These are phyloP conservation scores for Fusarium sp. DNA, from an alignment of 2,329 filamentous ascomycete species.

Conservation along the genomic window DNA sequence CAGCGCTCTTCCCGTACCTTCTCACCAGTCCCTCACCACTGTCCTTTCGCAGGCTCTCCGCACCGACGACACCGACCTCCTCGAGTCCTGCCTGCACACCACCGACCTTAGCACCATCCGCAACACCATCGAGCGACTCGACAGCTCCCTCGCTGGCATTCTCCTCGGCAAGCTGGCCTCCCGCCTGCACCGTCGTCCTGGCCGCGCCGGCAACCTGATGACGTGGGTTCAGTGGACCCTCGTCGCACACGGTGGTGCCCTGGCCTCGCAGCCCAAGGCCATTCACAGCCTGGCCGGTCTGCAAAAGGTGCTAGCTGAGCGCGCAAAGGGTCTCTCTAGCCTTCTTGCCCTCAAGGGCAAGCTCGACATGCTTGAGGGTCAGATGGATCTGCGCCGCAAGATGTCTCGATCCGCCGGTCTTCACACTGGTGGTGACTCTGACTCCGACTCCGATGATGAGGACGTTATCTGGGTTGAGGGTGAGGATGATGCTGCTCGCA, in stretches of 20 bases:
- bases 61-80: conserved; percentile 88
- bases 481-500: conserved; percentile 76
- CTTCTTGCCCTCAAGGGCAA: conserved; percentile 93
- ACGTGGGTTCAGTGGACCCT: conserved; percentile 97
- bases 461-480: conserved; percentile 92
- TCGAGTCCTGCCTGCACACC: conserved; percentile 91
- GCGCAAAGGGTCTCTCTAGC: conserved; percentile 83
- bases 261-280: conserved; percentile 87
- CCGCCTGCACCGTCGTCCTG: conserved; percentile 86
- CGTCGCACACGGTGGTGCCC: conserved; percentile 89
- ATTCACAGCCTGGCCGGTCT: conserved; percentile 82
- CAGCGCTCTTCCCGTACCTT: conserved; percentile 69
- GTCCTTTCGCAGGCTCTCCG: conserved; percentile 94
- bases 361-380: conserved; percentile 91
- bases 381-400: conserved; percentile 82
- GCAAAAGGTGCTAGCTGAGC: conserved; percentile 88
- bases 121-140: conserved; percentile 89
- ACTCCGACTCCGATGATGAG: conserved; percentile 69
- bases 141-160: conserved; percentile 82
- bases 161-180: conserved; percentile 89
- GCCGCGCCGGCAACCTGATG: conserved; percentile 89
- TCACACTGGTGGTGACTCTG: conserved; percentile 60
- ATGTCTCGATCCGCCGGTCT: conserved; percentile 64
- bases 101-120: conserved; percentile 82
- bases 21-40: conserved; percentile 85